Conservation (phyloP, 768 basidiomycete genomes). For the Collybia mongolica region DNA sequence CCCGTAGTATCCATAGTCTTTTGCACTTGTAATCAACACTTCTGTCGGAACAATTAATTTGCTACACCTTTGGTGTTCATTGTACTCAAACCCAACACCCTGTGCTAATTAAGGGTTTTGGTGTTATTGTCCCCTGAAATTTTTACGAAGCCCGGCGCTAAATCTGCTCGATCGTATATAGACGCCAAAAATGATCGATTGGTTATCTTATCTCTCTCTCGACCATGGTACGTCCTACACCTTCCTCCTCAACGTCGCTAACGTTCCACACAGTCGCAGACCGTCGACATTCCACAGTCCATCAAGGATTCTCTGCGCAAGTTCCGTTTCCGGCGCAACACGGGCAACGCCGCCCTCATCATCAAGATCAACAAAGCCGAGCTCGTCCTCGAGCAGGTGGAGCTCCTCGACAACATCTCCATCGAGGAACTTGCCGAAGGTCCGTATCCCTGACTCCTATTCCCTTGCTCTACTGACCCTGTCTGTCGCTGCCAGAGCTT, state of each 20-base stretch:
- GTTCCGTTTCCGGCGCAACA: constrained; percentile 72
- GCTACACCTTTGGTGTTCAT: too few species aligned
- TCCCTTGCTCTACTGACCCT: constrained; percentile 1
- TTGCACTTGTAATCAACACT: constrained; percentile 4
- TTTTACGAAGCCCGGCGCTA: too few species aligned
- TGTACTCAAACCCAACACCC: too few species aligned
- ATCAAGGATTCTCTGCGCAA: constrained; percentile 81
- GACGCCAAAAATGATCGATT: too few species aligned
- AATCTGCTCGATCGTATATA: too few species aligned
- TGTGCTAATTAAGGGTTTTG: too few species aligned
- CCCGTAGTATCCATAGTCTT: too few species aligned
- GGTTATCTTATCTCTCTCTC: constrained; percentile 27
- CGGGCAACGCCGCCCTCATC: constrained; percentile 74
- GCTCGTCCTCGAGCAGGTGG: constrained; percentile 81
- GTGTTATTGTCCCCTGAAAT: too few species aligned
- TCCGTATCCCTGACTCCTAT: constrained; percentile 24
- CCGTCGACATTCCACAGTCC: constrained; percentile 82
- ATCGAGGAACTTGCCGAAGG: constrained; percentile 90
- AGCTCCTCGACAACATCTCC: constrained; percentile 71
- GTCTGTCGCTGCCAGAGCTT: constrained; percentile 52
- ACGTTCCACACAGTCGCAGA: constrained; percentile 47
- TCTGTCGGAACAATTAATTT: too few species aligned
- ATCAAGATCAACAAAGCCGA: constrained; percentile 89
- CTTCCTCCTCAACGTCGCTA: constrained; percentile 1
- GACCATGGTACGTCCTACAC: constrained; percentile 31